Evolutionary conservation across 2,329 filamentous ascomycete species (phyloP).

Genomic region (Xylariaceae sp.): DNA sequence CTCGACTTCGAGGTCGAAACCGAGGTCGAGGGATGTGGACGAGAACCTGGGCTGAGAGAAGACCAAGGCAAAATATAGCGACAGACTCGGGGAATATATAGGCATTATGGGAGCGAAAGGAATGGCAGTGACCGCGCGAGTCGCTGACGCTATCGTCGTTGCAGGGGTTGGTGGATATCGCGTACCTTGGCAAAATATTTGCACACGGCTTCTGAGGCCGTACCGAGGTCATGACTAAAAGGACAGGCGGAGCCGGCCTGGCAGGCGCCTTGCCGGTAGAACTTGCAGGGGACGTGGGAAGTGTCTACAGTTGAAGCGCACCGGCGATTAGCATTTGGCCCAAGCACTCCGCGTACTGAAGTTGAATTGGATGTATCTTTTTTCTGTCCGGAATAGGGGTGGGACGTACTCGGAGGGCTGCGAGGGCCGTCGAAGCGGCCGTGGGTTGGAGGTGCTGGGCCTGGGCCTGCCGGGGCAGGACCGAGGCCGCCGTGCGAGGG

Average conservation of each 20-base stretch:
- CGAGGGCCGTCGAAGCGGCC: slow-evolving; percentile 55
- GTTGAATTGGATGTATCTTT: not conserved
- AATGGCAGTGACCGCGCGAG: not conserved
- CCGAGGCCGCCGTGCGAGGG: slow-evolving; percentile 39
- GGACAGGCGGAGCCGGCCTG: slow-evolving; percentile 95
- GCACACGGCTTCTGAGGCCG: slow-evolving; percentile 82
- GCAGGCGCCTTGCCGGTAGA: slow-evolving; percentile 93
- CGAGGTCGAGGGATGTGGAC: not conserved
- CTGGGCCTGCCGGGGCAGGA: slow-evolving; percentile 27
- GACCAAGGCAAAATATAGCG: not conserved
- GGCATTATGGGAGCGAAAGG: not conserved
- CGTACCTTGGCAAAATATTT: slow-evolving; percentile 98
- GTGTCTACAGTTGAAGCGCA: slow-evolving; percentile 59
- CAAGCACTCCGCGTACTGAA: not conserved
- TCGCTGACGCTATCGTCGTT: not conserved
- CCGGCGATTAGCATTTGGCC: slow-evolving; percentile 6
- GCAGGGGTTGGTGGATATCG: slow-evolving; percentile 7
- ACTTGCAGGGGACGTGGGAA: slow-evolving; percentile 97
- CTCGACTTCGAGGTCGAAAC: not conserved
- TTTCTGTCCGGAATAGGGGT: not conserved
- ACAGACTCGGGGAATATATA: not conserved
- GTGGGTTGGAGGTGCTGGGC: slow-evolving; percentile 19
- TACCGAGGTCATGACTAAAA: slow-evolving; percentile 89
- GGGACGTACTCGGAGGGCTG: slow-evolving; percentile 59
- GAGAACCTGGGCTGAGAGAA: not conserved